Evolutionary conservation across 2,329 filamentous ascomycete species (phyloP).

Genomic region (Neofusicoccum ribis): DNA sequence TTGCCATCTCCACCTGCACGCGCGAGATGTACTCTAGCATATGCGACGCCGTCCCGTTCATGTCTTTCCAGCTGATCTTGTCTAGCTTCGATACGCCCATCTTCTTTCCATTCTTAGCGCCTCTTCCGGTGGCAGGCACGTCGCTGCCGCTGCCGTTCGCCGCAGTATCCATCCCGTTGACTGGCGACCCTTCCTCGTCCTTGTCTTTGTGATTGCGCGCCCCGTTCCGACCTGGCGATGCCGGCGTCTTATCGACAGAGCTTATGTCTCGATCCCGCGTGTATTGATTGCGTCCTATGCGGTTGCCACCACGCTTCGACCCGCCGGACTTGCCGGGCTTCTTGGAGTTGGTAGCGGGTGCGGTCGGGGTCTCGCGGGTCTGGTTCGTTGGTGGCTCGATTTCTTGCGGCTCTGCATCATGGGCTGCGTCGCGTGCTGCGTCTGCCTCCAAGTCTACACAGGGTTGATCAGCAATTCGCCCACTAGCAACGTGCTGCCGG

Average conservation of each 20-base stretch:
- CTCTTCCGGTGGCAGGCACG: conserved; percentile 24
- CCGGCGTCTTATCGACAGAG: conserved; percentile 9
- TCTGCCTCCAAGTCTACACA: conserved; percentile 30
- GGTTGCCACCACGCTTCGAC: conserved; percentile 15
- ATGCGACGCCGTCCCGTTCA: conserved; percentile 78
- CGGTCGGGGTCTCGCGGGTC: conserved; percentile 17
- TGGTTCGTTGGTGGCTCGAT: background rate
- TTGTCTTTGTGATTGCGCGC: conserved; percentile 8
- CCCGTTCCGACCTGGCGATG: conserved; percentile 7
- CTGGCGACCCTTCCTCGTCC: conserved; percentile 13
- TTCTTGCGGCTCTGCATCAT: conserved; percentile 32
- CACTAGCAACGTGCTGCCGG: background rate
- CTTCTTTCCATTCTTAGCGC: conserved; percentile 41
- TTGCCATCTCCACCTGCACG: conserved; percentile 83
- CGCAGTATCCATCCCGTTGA: conserved; percentile 30
- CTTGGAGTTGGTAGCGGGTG: background rate
- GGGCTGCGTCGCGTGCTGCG: conserved; percentile 32
- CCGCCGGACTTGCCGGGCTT: conserved; percentile 7
- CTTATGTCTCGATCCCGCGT: conserved; percentile 29
- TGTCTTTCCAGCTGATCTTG: conserved; percentile 77
- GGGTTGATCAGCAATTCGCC: conserved; percentile 25
- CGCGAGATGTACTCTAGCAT: conserved; percentile 89
- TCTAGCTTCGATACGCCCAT: conserved; percentile 48
- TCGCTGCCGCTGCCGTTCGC: conserved; percentile 42
- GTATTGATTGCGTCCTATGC: conserved; percentile 42